Evolutionary conservation across 2,329 filamentous ascomycete genomes (phyloP).

Genomic region (Ascochyta koolunga): DNA sequence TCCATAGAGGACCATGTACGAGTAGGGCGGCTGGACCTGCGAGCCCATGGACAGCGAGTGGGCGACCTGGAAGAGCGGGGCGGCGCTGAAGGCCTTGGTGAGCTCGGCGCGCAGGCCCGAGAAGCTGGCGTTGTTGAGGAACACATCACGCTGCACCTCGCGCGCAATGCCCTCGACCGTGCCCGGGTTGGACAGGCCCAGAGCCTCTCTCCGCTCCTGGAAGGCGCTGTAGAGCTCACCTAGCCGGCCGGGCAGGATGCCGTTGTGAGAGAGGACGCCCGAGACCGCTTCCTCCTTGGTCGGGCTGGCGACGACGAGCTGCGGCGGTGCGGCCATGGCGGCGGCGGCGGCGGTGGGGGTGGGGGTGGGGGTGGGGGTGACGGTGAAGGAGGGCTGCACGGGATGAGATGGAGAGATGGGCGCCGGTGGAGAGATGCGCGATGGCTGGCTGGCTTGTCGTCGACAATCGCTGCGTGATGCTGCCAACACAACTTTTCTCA

Average conservation of each 20-base stretch:
- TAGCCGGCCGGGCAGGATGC: conserved; percentile 68
- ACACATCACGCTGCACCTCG: conserved; percentile 95
- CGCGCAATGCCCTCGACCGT: conserved; percentile 86
- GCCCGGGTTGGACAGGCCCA: conserved; percentile 90
- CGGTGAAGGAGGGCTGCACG: conserved; percentile 19
- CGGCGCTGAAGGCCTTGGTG: conserved; percentile 94
- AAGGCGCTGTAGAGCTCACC: conserved; percentile 82
- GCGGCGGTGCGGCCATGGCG: conserved; percentile 25
- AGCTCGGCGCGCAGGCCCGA: conserved; percentile 93
- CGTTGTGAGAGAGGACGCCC: conserved; percentile 76
- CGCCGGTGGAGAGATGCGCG: conserved; percentile 22
- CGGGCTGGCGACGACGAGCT: conserved; percentile 39
- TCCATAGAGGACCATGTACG: conserved; percentile 91
- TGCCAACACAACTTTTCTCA: conserved; percentile 34
- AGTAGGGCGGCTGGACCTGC: conserved; percentile 90
- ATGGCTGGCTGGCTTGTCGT: conserved; percentile 16
- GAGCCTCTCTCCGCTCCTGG: conserved; percentile 81
- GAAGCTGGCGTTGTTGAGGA: conserved; percentile 97
- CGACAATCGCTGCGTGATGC: conserved; percentile 24
- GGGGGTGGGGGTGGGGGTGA: not conserved
- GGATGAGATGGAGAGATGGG: conserved; percentile 24
- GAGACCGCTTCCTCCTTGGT: conserved; percentile 48
- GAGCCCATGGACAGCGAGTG: conserved; percentile 94
- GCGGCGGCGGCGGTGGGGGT: conserved; percentile 16
- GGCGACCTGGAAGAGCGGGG: conserved; percentile 94